Base-by-base conservation (phyloP, 306 rosid species). In the Prunus mongolica region DNA sequence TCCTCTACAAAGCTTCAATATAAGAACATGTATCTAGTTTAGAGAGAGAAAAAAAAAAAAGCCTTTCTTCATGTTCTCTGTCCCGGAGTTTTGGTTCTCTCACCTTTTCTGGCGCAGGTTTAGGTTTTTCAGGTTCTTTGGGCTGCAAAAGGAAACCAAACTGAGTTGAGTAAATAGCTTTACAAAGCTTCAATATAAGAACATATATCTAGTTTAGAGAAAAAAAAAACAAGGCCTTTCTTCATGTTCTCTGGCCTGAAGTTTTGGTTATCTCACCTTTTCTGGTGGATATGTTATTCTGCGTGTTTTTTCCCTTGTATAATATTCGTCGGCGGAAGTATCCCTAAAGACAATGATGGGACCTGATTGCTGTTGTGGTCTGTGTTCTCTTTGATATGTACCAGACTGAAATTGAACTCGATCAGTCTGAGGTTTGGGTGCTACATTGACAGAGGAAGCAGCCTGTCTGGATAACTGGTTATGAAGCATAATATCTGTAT, bases 111-210 rank as follows among this genome's bases (percentile, higher is more conserved):
- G 38, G 71, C 65, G 0, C 32, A 28, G 32, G 32, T 28, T 28
- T 28, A 28, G 32, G 32, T 28, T 28, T 28, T 24, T 24, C 50
- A 73, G 55, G 73, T 67, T 27, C 72, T 77, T 57, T 57, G 11
- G 63, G 78, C 96, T 86, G 93, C 80, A 82, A 24, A 78, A 54
- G 49, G 41, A 71, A 72, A 81, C 61, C 58, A 69, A 22, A 76
- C 45, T 63, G 24, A 78, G 74, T 71, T 68, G 24, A 14, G 82
- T 38, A 28, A 56, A 56, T 51, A 10, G 50, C 34, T 69, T 66
- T 57, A 41, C 24, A 58, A 11, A 47, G 13, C 68, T 41, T 74
- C 67, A 46, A 38, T 38, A 6, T 38, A 38, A 38, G 44, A 38
- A 38, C 44, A 34, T 34, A 5, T 38, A 58, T 58, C 64, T 24